Base-by-base conservation (phyloP, 2,329 filamentous ascomycete species). In the Tolypocladium album region DNA sequence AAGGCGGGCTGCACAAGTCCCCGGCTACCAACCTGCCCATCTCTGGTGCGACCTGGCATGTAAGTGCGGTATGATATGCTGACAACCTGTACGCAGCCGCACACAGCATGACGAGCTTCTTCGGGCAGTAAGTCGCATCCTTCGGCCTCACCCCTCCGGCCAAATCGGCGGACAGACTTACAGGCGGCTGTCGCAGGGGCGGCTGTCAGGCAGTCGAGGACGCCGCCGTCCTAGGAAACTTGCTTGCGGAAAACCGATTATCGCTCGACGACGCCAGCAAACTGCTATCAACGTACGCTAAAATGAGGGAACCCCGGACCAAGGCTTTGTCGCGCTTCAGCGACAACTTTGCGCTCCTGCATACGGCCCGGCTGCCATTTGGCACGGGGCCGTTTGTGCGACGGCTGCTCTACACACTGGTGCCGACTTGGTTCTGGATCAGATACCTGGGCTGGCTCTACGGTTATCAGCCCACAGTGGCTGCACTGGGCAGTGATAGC, bases 101-200 rank as follows among this genome's bases (percentile, higher is more conserved):
- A n/a, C 64, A 65, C 43, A 61, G 59, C 59, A 65, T 65, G 64
- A 63, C 61, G n/a, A 62, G 60, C 40, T 64, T 64, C 47, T 64
- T 64, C 47, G 62, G 62, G 40, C 62, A 64, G 62, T 62, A 39
- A 58, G 61, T 59, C 45, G 1, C 45, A 24, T 24, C 22, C 1
- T 13, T 24, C 22, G 22, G n/a, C 43, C 20, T n/a, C 42, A 43
- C 8, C 42, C 11, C 42, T 47, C 43, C 43, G 43, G 9, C 13
- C 20, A 9, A 47, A 7, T 24, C 43, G 22, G 43, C 8, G 43
- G 43, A 8, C 9, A 45, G 17, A 47, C 43, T 47, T 24, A 47
- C 43, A 47, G 43, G 24, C n/a, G n/a, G 43, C 22, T 11, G 20
- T n/a, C 27, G n/a, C 38, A 63, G 59, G 57, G 62, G 62, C 20